Percentiles rank a stretch among this genome's conserved stretches.
Evolutionary conservation across 345 rosid genomes (phyloP).

Genomic region (Acer yangbiense): DNA sequence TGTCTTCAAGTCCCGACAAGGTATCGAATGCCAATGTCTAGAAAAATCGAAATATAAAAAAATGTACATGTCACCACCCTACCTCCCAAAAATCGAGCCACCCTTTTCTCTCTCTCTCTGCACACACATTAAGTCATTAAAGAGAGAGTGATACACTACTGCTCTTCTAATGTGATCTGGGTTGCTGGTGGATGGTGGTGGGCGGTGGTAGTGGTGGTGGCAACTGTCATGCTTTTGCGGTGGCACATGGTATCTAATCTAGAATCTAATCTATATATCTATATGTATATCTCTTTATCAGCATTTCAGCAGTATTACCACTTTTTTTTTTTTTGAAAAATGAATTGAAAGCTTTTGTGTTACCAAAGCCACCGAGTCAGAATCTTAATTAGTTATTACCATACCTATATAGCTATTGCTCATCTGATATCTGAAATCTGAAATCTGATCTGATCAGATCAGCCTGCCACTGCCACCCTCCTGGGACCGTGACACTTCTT

Average conservation of each 20-base stretch:
- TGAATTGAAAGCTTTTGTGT: not conserved
- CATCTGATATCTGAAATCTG: too few species aligned
- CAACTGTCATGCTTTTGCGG: slow-evolving; percentile 10
- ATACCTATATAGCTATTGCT: not conserved
- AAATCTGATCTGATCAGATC: not conserved
- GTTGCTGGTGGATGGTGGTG: not conserved
- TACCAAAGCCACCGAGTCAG: slow-evolving; percentile 17
- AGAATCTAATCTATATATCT: not conserved
- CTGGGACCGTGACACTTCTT: not conserved
- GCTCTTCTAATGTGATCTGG: not conserved
- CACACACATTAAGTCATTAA: too few species aligned
- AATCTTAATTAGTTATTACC: not conserved
- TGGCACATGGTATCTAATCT: slow-evolving; percentile 12
- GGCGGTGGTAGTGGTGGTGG: not conserved
- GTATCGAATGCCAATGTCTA: slow-evolving; percentile 21
- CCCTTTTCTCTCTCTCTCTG: not conserved
- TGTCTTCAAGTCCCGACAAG: slow-evolving; percentile 44
- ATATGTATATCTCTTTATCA: not conserved
- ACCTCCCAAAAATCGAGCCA: slow-evolving; percentile 2
- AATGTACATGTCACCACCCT: not conserved
- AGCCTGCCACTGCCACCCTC: not conserved
- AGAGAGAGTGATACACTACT: not conserved
- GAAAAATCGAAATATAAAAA: not conserved
- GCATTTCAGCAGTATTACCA: not conserved
- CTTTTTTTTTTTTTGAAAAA: not conserved